Conservation (phyloP, 108 stramenopile species). For the Nitzschia inconspicua region DNA sequence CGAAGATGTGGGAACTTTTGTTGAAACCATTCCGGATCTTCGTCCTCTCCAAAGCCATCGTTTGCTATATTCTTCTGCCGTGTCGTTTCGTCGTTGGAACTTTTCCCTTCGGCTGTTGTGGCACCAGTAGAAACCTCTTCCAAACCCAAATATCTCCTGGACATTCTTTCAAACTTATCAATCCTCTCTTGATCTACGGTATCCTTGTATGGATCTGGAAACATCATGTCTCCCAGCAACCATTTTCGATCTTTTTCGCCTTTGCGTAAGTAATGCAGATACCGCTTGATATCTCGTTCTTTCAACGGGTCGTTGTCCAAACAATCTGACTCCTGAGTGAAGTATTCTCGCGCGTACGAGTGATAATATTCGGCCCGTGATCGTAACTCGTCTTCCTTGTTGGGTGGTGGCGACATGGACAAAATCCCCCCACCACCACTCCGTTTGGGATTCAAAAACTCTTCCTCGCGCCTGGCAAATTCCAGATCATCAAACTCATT, state of each 20-base stretch:
- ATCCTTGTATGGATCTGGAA: conserved; percentile 59
- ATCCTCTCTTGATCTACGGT: conserved; percentile 39
- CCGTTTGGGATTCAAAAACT: conserved; percentile 34
- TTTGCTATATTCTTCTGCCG: conserved; percentile 24
- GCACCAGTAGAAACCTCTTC: no score
- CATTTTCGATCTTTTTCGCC: conserved; percentile 77
- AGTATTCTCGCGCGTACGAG: conserved; percentile 65
- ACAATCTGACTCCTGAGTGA: conserved; percentile 66
- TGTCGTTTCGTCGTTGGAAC: not conserved
- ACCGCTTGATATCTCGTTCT: conserved; percentile 60
- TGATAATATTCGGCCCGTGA: conserved; percentile 77
- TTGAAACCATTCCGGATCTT: conserved; percentile 33
- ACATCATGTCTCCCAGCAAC: conserved; percentile 78
- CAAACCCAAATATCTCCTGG: conserved; percentile 35
- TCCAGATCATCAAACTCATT: conserved; percentile 76
- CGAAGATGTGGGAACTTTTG: not conserved
- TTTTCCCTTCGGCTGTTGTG: conserved; percentile 13
- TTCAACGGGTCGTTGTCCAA: conserved; percentile 61
- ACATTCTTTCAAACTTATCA: conserved; percentile 41
- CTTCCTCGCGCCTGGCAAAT: conserved; percentile 53
- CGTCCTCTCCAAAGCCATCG: conserved; percentile 51
- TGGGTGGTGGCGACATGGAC: conserved; percentile 70
- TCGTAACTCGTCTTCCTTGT: conserved; percentile 69
- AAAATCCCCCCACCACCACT: conserved; percentile 12
- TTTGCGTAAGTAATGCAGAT: conserved; percentile 62